These are phyloP conservation scores for Physcomitrium patens DNA, from an alignment of 225 moss, liverwort and hornwort genomes.

Conservation along the genomic window DNA sequence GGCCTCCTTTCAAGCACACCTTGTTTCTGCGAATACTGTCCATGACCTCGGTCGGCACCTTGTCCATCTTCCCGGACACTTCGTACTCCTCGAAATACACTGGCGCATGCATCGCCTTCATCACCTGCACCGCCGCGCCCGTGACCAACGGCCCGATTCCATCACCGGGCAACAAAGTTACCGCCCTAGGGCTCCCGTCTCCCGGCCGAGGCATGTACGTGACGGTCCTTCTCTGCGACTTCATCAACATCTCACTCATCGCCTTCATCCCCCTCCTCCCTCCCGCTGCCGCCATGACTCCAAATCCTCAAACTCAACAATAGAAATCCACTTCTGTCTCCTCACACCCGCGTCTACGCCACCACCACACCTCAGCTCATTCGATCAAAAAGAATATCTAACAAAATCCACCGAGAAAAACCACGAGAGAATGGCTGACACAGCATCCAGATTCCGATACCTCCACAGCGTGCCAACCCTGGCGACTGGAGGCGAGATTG, in stretches of 20 bases:
- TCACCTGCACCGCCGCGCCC: slow-evolving; percentile 87
- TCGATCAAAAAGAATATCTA: too few species aligned
- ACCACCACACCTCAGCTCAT: too few species aligned
- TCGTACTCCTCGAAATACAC: slow-evolving; percentile 95
- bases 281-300: slow-evolving; percentile 45
- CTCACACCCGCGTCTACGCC: too few species aligned
- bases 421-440: too few species aligned
- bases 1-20: slow-evolving; percentile 92
- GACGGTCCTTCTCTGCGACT: slow-evolving; percentile 52
- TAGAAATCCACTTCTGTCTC: neutral
- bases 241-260: neutral
- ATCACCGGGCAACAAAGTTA: slow-evolving; percentile 89
- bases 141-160: slow-evolving; percentile 98
- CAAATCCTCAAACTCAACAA: neutral
- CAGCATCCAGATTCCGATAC: too few species aligned
- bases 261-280: slow-evolving; percentile 45
- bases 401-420: too few species aligned
- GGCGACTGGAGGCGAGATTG: too few species aligned
- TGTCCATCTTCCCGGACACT: slow-evolving; percentile 87
- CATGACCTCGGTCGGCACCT: slow-evolving; percentile 85
- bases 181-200: slow-evolving; percentile 84
- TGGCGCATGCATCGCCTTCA: slow-evolving; percentile 99
- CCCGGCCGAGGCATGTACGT: slow-evolving; percentile 99
- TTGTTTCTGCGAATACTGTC: slow-evolving; percentile 91
- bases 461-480: too few species aligned